Percentiles rank a stretch among this genome's conserved stretches.
Evolutionary conservation across 768 basidiomycete species (phyloP).

Genomic region (Pleurotus djamor): DNA sequence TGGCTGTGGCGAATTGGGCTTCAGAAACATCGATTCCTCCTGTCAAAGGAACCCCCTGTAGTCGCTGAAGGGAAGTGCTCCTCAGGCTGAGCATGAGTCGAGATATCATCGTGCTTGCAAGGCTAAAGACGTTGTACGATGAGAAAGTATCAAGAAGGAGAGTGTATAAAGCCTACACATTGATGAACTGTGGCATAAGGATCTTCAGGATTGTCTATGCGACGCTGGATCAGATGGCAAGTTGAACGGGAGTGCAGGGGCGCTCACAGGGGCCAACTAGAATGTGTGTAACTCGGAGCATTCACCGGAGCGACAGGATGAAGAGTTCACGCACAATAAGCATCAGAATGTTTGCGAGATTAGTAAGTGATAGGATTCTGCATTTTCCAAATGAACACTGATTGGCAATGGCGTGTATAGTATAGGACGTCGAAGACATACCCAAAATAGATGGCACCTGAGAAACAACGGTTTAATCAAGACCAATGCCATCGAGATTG

Average conservation of each 20-base stretch:
- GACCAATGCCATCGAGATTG: background rate
- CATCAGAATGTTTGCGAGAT: background rate
- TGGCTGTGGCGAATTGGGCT: too few relatives aligned
- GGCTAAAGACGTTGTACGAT: background rate
- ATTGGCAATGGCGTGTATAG: background rate
- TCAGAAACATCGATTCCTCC: too few relatives aligned
- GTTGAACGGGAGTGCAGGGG: background rate
- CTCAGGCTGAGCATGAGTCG: conserved; percentile 5
- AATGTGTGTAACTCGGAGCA: background rate
- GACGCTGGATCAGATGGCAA: background rate
- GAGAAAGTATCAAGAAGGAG: background rate
- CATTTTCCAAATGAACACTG: background rate
- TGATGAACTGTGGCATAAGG: background rate
- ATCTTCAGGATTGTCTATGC: background rate
- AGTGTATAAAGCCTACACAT: background rate
- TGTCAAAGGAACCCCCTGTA: too few relatives aligned
- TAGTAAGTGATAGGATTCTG: background rate
- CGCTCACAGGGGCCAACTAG: background rate
- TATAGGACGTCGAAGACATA: background rate
- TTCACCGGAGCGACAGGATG: too few relatives aligned
- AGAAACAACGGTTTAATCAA: background rate
- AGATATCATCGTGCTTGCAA: conserved; percentile 1
- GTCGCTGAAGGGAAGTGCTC: background rate
- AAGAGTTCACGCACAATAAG: background rate
- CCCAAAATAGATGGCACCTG: background rate